Conservation (phyloP, 2,329 filamentous ascomycete genomes). For the Fusarium globosum region DNA sequence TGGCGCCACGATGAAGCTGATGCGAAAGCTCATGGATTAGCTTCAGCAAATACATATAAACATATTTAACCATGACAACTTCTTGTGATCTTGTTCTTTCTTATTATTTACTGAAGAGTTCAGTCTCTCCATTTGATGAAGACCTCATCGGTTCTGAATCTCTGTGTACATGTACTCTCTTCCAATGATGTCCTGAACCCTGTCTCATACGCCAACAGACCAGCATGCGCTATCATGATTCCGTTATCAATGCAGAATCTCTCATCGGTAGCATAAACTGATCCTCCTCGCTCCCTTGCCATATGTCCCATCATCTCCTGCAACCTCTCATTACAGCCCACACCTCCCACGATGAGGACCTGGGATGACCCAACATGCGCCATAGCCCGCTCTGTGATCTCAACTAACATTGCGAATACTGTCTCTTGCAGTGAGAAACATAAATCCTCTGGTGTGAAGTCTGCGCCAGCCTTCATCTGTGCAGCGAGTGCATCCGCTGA, state of each 20-base stretch:
- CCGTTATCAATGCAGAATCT: slow-evolving; percentile 99
- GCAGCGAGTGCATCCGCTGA: slow-evolving; percentile 83
- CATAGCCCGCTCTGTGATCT: slow-evolving; percentile 99
- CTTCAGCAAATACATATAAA: slow-evolving; percentile 7
- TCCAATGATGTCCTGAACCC: slow-evolving; percentile 81
- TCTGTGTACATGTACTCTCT: slow-evolving; percentile 86
- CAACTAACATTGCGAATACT: slow-evolving; percentile 95
- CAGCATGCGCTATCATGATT: slow-evolving; percentile 99
- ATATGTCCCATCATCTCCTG: slow-evolving; percentile 99
- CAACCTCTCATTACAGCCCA: slow-evolving; percentile 92
- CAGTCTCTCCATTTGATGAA: slow-evolving; percentile 81
- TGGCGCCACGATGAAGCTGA: neutral
- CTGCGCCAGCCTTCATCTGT: slow-evolving; percentile 65
- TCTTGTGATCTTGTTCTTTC: neutral
- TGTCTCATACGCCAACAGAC: slow-evolving; percentile 83
- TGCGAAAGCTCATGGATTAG: neutral
- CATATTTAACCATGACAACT: neutral
- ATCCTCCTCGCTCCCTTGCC: slow-evolving; percentile 88
- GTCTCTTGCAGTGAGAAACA: slow-evolving; percentile 98
- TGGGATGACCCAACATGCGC: slow-evolving; percentile 92
- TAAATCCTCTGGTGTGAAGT: slow-evolving; percentile 83
- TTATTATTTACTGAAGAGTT: slow-evolving; percentile 4
- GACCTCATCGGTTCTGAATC: slow-evolving; percentile 86
- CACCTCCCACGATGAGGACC: slow-evolving; percentile 94
- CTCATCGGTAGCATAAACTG: slow-evolving; percentile 95